These are phyloP conservation scores for Calvatia gigantea DNA, from an alignment of 768 basidiomycete genomes.

Conservation along the genomic window DNA sequence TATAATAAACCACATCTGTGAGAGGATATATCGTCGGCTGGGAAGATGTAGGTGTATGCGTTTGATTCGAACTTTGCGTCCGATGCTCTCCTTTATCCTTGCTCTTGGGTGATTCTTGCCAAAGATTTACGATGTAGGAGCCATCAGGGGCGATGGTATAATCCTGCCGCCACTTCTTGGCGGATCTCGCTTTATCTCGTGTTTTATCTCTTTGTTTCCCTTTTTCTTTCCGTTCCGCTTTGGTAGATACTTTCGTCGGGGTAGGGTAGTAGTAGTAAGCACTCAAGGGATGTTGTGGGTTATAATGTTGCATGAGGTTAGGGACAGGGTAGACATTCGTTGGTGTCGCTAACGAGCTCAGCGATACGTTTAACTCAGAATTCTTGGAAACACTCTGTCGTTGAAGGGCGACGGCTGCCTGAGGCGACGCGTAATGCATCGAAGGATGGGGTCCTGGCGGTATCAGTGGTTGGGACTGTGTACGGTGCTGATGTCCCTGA, in stretches of 20 bases:
- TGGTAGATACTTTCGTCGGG: background rate
- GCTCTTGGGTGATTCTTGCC: background rate
- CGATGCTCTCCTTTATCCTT: background rate
- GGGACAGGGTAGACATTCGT: background rate
- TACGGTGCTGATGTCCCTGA: background rate
- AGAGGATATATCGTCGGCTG: background rate
- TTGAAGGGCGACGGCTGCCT: background rate
- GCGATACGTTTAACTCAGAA: background rate
- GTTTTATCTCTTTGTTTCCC: slow-evolving; percentile 6
- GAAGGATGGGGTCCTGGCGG: background rate
- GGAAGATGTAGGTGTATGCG: background rate
- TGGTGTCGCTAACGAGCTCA: background rate
- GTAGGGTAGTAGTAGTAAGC: background rate
- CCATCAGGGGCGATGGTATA: background rate
- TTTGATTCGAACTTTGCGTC: background rate
- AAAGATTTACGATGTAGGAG: background rate
- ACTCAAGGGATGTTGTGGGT: background rate
- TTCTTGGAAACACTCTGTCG: background rate
- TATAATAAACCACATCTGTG: background rate
- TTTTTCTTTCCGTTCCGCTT: background rate
- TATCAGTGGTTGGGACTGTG: background rate
- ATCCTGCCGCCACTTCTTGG: background rate
- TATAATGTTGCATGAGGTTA: background rate
- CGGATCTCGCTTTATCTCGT: slow-evolving; percentile 2
- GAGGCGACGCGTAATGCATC: background rate